A percentile compares a stretch with the other conserved stretches of the same genome.
Conservation (phyloP, 208 protist genomes). For the Leishmania mexicana region DNA sequence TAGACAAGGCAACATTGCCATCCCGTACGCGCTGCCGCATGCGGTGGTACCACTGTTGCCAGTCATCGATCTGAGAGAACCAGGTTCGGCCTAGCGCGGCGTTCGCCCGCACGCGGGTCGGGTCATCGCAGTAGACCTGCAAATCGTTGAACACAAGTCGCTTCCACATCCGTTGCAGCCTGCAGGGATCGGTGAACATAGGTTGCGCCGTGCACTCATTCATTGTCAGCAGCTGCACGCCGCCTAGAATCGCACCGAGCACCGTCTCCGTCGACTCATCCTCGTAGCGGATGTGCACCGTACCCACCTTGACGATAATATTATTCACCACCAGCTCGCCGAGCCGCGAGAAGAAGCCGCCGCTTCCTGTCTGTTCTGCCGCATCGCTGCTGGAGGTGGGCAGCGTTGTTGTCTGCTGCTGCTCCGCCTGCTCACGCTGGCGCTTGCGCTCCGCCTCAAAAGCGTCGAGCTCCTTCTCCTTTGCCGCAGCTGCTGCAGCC, state of each 20-base stretch:
- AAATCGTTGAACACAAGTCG: slow-evolving; percentile 72
- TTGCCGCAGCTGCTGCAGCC: slow-evolving; percentile 45
- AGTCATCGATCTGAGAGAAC: slow-evolving; percentile 55
- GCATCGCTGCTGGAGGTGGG: neutral
- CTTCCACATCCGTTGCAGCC: slow-evolving; percentile 66
- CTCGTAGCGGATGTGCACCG: slow-evolving; percentile 89
- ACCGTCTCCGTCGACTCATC: slow-evolving; percentile 57
- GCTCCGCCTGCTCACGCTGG: slow-evolving; percentile 38
- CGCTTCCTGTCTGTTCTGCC: slow-evolving; percentile 1
- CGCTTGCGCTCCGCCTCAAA: slow-evolving; percentile 76
- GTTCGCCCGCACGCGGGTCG: slow-evolving; percentile 28
- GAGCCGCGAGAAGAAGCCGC: slow-evolving; percentile 72
- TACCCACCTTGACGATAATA: slow-evolving; percentile 81
- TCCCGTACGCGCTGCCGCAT: slow-evolving; percentile 74
- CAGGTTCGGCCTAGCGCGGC: slow-evolving; percentile 36
- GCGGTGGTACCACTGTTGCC: slow-evolving; percentile 67
- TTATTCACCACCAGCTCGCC: slow-evolving; percentile 90
- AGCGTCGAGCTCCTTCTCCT: slow-evolving; percentile 60
- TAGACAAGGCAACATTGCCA: slow-evolving; percentile 65
- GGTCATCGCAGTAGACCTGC: slow-evolving; percentile 89
- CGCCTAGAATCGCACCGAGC: slow-evolving; percentile 72
- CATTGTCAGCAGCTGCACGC: slow-evolving; percentile 78
- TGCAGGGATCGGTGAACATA: slow-evolving; percentile 74
- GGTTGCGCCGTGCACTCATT: slow-evolving; percentile 66
- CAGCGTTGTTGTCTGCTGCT: slow-evolving; percentile 9